Evolutionary conservation across 2,329 filamentous ascomycete species (phyloP).

Genomic region (Colletotrichum limetticola): DNA sequence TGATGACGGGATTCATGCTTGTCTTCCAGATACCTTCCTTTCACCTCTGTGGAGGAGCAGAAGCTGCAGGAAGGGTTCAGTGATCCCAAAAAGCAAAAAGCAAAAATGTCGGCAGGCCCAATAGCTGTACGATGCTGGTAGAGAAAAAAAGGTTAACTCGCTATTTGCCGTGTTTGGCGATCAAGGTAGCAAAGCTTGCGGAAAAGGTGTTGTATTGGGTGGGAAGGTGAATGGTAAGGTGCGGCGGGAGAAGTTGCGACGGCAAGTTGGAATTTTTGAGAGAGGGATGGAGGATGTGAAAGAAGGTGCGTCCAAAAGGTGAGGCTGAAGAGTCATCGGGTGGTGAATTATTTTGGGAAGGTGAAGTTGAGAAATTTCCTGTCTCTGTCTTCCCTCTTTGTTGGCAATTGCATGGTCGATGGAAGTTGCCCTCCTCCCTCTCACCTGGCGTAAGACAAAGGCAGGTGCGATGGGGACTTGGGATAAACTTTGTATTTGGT

Average conservation of each 20-base stretch:
- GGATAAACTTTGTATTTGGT: background rate
- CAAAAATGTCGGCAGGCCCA: no score
- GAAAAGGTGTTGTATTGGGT: background rate
- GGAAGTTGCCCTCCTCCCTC: no score
- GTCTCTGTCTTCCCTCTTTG: background rate
- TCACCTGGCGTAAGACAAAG: background rate
- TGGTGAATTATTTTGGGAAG: background rate
- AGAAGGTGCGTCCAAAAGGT: background rate
- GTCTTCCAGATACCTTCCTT: background rate
- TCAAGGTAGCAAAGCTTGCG: background rate
- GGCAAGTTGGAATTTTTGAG: no score
- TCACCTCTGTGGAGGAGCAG: background rate
- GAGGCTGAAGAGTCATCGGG: background rate
- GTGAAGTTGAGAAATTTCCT: background rate
- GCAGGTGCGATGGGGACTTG: background rate
- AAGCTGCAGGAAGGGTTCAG: no score
- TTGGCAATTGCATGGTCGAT: background rate
- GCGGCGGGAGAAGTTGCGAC: no score
- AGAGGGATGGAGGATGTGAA: no score
- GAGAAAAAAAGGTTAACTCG: no score
- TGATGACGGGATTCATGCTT: background rate
- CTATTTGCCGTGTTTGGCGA: background rate
- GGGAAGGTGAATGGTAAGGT: background rate
- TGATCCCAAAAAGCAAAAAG: background rate
- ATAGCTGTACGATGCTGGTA: no score